Evolutionary conservation across 2,329 filamentous ascomycete genomes (phyloP).

Genomic region (Neofusicoccum laricinum): DNA sequence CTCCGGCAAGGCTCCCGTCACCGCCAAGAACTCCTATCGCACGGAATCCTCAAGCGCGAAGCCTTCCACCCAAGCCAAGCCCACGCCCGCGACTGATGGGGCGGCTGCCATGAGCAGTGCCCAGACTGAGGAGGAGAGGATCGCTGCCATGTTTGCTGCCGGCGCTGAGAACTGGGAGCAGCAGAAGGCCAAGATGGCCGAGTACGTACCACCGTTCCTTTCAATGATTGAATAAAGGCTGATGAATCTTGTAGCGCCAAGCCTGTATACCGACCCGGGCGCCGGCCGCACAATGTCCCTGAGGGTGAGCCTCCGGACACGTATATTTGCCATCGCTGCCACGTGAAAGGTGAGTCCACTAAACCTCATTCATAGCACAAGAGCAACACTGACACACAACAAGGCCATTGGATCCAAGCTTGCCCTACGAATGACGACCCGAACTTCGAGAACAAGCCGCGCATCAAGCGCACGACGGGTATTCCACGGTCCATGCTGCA

Average conservation of each 20-base stretch:
- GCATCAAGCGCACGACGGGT: constrained; percentile 93
- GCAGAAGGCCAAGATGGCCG: constrained; percentile 89
- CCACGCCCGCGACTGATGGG: constrained; percentile 48
- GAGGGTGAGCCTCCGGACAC: constrained; percentile 90
- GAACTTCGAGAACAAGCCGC: constrained; percentile 87
- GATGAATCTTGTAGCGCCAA: constrained; percentile 35
- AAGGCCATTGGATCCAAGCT: constrained; percentile 94
- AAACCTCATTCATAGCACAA: background rate
- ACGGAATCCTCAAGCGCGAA: constrained; percentile 59
- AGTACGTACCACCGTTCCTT: constrained; percentile 37
- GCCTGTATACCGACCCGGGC: constrained; percentile 39
- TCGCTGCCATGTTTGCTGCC: constrained; percentile 86
- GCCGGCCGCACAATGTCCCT: constrained; percentile 73
- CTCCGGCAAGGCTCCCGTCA: constrained; percentile 89
- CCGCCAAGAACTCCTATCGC: constrained; percentile 75
- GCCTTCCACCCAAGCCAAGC: constrained; percentile 38
- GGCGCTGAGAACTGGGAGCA: constrained; percentile 90
- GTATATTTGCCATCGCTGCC: constrained; percentile 95
- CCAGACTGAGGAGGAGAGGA: constrained; percentile 90
- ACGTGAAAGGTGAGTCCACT: constrained; percentile 67
- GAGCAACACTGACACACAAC: constrained; percentile 26
- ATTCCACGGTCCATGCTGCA: constrained; percentile 95
- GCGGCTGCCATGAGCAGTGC: constrained; percentile 68
- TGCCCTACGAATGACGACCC: constrained; percentile 99
- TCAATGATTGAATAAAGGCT: constrained; percentile 7